These are phyloP conservation scores for Globisporangium irregulare DNA, from an alignment of 352 stramenopile species.

Conservation along the genomic window DNA sequence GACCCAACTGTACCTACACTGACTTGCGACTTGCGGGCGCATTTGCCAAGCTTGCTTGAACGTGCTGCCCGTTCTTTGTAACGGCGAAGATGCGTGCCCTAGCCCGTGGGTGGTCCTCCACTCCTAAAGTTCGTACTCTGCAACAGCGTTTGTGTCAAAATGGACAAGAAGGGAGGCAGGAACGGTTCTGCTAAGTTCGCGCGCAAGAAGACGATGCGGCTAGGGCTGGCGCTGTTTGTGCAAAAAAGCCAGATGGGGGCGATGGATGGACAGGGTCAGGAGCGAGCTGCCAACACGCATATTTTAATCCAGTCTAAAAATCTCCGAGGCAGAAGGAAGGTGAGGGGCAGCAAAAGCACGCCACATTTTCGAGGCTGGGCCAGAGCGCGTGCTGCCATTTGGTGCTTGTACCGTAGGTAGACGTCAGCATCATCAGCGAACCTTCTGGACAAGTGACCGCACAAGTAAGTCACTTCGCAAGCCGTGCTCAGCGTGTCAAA, in stretches of 20 bases:
- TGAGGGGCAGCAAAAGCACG: conserved; percentile 3
- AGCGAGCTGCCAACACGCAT: neutral
- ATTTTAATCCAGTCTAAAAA: conserved; percentile 11
- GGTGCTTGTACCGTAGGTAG: neutral
- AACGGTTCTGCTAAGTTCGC: neutral
- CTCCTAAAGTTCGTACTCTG: neutral
- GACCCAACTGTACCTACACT: conserved; percentile 2
- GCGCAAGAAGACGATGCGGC: neutral
- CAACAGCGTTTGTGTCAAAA: neutral
- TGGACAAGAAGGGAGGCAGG: neutral
- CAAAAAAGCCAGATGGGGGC: conserved; percentile 9
- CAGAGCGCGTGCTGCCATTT: neutral
- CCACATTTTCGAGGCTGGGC: neutral
- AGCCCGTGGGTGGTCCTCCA: neutral
- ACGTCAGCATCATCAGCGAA: neutral
- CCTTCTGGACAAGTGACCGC: neutral
- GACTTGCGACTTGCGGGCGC: neutral
- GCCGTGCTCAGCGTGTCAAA: neutral
- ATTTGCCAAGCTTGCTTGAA: conserved; percentile 3
- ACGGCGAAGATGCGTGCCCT: neutral
- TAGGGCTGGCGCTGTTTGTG: neutral
- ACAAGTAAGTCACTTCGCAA: neutral
- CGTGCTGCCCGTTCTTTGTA: conserved; percentile 5
- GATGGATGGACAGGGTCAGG: neutral
- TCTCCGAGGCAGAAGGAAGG: neutral